These are phyloP conservation scores for Chrysosporium queenslandicum DNA, from an alignment of 2,329 filamentous ascomycete species.

Conservation along the genomic window DNA sequence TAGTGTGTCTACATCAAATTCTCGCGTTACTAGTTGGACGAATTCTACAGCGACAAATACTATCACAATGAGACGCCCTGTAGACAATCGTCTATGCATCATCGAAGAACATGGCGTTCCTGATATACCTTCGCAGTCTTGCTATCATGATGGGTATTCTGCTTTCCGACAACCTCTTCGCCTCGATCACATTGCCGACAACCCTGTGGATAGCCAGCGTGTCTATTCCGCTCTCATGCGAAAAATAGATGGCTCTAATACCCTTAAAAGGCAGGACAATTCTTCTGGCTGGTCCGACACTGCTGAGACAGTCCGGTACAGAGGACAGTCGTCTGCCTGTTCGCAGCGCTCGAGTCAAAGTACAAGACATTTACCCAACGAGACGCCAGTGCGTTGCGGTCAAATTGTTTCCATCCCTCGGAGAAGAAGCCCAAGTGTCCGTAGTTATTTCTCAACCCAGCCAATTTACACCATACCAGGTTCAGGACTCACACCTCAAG, in stretches of 20 bases:
- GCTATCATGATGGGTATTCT: slow-evolving; percentile 23
- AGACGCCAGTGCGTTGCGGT: not conserved
- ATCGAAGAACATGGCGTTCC: slow-evolving; percentile 35
- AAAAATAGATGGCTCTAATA: slow-evolving; percentile 22
- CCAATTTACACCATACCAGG: not conserved
- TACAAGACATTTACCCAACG: slow-evolving; percentile 16
- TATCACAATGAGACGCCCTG: slow-evolving; percentile 25
- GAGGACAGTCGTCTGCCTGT: not conserved
- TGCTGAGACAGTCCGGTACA: not conserved
- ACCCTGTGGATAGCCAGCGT: slow-evolving; percentile 23
- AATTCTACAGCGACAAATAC: slow-evolving; percentile 39
- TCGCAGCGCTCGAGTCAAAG: slow-evolving; percentile 9
- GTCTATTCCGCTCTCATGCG: slow-evolving; percentile 29
- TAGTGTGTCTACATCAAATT: slow-evolving; percentile 30
- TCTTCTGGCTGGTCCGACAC: not conserved
- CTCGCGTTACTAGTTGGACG: slow-evolving; percentile 42
- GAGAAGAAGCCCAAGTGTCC: slow-evolving; percentile 7
- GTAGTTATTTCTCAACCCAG: slow-evolving; percentile 9
- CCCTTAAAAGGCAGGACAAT: not conserved
- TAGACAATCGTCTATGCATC: slow-evolving; percentile 33
- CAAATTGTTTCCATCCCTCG: not conserved
- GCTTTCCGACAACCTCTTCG: slow-evolving; percentile 24
- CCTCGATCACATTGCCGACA: slow-evolving; percentile 13
- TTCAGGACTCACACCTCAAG: slow-evolving; percentile 17
- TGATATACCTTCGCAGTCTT: slow-evolving; percentile 20